Percentiles rank a stretch among this genome's conserved stretches.
These are phyloP conservation scores for Ceratobasidium sp. DNA, from an alignment of 1,284 basidiomycete genomes.

Conservation along the genomic window DNA sequence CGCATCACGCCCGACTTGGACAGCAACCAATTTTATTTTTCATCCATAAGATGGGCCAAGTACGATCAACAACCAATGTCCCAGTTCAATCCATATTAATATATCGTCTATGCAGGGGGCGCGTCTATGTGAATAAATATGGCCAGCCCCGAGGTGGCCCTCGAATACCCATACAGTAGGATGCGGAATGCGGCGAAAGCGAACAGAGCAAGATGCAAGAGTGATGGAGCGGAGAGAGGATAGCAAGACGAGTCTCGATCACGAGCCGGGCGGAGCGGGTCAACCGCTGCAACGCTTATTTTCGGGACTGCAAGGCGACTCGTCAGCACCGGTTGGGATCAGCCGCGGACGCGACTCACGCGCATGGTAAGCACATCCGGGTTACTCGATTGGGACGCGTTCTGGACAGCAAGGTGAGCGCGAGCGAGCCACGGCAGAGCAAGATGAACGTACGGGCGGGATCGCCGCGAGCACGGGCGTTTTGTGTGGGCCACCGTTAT, in stretches of 20 bases:
- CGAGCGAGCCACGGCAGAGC: neutral
- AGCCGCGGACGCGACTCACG: too few species aligned
- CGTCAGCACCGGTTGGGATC: too few species aligned
- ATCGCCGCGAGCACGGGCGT: neutral
- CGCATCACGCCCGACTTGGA: too few species aligned
- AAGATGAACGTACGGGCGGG: neutral
- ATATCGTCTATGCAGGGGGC: conserved; percentile 16
- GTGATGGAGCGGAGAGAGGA: neutral
- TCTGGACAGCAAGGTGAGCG: neutral
- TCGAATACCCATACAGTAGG: conserved; percentile 27
- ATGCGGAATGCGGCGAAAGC: conserved; percentile 27
- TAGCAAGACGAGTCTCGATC: neutral
- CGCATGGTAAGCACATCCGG: conserved; percentile 19
- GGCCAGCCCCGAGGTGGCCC: conserved; percentile 14
- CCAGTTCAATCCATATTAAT: neutral
- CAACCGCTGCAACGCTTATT: conserved; percentile 32
- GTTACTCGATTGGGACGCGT: neutral
- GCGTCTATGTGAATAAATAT: conserved; percentile 27
- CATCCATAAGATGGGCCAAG: too few species aligned
- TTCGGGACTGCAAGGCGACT: too few species aligned
- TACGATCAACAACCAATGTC: too few species aligned
- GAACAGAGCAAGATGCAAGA: neutral
- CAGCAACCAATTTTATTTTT: too few species aligned
- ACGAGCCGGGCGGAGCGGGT: conserved; percentile 12
- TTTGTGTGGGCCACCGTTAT: neutral